Conservation (phyloP, 139 green algal genomes). For the Tetradesmus lagerheimii region DNA sequence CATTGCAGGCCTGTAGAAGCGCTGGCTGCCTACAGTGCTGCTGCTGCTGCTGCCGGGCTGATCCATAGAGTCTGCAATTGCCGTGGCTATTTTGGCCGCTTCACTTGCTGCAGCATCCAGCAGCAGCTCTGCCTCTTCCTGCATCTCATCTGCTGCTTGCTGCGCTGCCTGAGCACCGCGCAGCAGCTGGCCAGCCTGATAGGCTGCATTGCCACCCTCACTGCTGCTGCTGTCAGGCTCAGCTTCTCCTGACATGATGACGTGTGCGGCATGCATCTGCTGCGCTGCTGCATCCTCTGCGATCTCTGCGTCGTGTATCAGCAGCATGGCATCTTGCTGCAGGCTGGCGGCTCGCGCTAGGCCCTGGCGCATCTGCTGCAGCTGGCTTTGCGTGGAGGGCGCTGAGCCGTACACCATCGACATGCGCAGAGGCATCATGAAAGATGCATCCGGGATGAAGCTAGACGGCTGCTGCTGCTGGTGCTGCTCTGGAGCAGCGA, state of each 20-base stretch:
- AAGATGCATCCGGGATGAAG: not conserved
- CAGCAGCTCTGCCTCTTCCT: not conserved
- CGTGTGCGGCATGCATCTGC: not conserved
- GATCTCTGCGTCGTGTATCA: not conserved
- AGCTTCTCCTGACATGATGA: not conserved
- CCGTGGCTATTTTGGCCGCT: not conserved
- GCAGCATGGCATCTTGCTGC: not conserved
- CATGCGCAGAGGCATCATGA: not conserved
- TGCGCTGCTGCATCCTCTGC: not conserved
- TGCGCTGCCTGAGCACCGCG: not conserved
- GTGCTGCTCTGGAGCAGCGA: not conserved
- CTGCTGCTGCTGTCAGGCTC: not conserved
- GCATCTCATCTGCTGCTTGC: not conserved
- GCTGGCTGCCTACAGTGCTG: not conserved
- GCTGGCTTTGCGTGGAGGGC: not conserved
- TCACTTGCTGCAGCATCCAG: not conserved
- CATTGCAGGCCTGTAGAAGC: not conserved
- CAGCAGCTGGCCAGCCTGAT: not conserved
- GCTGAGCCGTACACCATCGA: not conserved
- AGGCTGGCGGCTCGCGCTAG: slow-evolving; percentile 6
- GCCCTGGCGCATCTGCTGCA: slow-evolving; percentile 21
- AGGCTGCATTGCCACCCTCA: not conserved
- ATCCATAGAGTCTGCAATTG: not conserved
- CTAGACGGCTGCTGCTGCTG: not conserved
- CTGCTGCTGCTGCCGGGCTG: slow-evolving; percentile 22